Conservation (phyloP, 2,329 filamentous ascomycete species). For the Ceratocystiopsis minuta region DNA sequence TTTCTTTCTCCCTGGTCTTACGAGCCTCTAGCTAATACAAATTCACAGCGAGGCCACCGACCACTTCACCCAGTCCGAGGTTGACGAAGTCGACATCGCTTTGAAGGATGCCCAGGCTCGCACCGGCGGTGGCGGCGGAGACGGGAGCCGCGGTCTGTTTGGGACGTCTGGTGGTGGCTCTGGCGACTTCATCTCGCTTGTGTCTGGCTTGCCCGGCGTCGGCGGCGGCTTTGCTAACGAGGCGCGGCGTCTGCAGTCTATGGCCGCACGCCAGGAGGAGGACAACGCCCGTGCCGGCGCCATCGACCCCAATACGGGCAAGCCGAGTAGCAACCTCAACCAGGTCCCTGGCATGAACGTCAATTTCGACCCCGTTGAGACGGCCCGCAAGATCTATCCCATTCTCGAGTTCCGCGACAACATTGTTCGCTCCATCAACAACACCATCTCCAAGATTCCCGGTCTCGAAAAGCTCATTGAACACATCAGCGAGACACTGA, state of each 20-base stretch:
- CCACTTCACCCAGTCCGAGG: constrained; percentile 70
- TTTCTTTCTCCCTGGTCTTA: background rate
- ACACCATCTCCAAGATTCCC: constrained; percentile 78
- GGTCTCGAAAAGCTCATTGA: constrained; percentile 81
- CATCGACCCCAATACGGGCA: constrained; percentile 4
- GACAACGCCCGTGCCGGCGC: constrained; percentile 23
- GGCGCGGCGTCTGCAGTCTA: constrained; percentile 42
- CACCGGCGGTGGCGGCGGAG: constrained; percentile 15
- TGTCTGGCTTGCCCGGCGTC: constrained; percentile 57
- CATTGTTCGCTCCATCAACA: constrained; percentile 73
- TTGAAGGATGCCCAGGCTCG: constrained; percentile 48
- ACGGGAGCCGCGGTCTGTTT: constrained; percentile 17
- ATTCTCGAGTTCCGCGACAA: constrained; percentile 88
- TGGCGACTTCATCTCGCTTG: constrained; percentile 49
- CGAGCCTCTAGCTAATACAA: constrained; percentile 9
- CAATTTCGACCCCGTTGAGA: constrained; percentile 61
- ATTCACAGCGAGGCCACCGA: constrained; percentile 47
- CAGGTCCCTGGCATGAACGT: constrained; percentile 57
- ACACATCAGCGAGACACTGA: constrained; percentile 82
- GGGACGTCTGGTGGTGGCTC: constrained; percentile 19
- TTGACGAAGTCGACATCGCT: constrained; percentile 62
- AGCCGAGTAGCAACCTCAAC: constrained; percentile 25
- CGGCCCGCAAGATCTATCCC: constrained; percentile 71
- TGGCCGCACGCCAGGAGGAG: constrained; percentile 45
- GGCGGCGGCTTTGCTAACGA: constrained; percentile 49